A percentile compares a stretch with the other conserved stretches of the same genome.
phyloP scores from a whole-genome alignment of 176 grass and related monocot genomes.

The Panicum miliaceum region DNA sequence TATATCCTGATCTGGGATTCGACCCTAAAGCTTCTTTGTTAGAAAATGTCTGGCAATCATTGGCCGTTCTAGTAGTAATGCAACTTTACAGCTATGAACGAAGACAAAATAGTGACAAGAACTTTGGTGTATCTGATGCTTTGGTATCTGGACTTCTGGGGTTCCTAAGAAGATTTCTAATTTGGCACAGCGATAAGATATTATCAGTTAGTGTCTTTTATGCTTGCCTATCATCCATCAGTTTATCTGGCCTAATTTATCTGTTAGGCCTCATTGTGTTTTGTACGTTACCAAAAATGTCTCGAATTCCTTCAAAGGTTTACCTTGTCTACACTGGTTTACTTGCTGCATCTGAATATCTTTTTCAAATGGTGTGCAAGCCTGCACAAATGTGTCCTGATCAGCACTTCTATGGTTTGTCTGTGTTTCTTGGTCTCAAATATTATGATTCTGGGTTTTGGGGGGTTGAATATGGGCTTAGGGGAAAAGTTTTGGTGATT shows the following conservation, averaged over 20 bases:
- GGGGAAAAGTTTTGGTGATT: constrained; percentile 89
- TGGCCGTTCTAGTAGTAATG: constrained; percentile 91
- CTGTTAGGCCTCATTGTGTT: constrained; percentile 80
- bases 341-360: constrained; percentile 79
- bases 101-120: constrained; percentile 77
- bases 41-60: constrained; percentile 93
- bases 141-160: constrained; percentile 73
- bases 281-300: constrained; percentile 85
- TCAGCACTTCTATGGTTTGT: constrained; percentile 63
- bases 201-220: constrained; percentile 83
- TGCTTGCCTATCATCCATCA: constrained; percentile 88
- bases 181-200: constrained; percentile 96
- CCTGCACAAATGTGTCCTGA: constrained; percentile 91
- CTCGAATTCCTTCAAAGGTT: constrained; percentile 87
- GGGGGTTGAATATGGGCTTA: constrained; percentile 80
- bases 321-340: constrained; percentile 91
- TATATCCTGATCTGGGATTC: constrained; percentile 92
- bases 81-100: constrained; percentile 99
- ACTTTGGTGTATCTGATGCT: constrained; percentile 75
- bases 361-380: constrained; percentile 95
- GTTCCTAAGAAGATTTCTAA: constrained; percentile 83
- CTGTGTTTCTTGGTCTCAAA: constrained; percentile 80
- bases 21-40: constrained; percentile 79
- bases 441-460: constrained; percentile 93
- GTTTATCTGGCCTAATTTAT: constrained; percentile 87